Evolutionary conservation across 345 rosid species (phyloP), one percentile per base, ranked within the genome.

Genomic region (Triadica sebifera): DNA sequence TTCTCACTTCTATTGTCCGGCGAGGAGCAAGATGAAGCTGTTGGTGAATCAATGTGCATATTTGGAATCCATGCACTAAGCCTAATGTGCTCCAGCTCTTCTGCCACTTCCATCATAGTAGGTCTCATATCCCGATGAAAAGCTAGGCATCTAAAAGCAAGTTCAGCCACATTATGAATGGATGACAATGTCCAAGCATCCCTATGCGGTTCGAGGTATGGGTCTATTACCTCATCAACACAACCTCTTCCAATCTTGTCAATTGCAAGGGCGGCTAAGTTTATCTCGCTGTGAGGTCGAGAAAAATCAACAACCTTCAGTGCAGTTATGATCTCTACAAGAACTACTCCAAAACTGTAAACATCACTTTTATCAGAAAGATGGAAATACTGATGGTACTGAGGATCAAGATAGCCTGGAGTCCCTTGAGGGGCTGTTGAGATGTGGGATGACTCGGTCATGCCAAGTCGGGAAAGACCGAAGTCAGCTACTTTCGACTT

Each of bases 101-200:
- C 92, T 0, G 96, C 98, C 10, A 95, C 97, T 80, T 95, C 99
- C 57, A 69, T 84, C 99, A 95, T 95, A 0, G 94, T 81, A 12
- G 99, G 99, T 83, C 99, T 85, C 98, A 95, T 87, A 77, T 93
- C 97, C 34, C 87, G 59, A 64, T 95, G 95, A 67, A 89, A 91
- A 3, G 99, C 96, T 17, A 94, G 89, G 82, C 99, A 95, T 62
- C 98, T 82, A 70, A 95, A 95, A 4, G 99, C 89, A 10, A 95
- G 89, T 83, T 95, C 99, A 0, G 97, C 94, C 13, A 93, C 94
- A 1, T 70, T 82, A 70, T 89, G 93, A 6, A 95, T 77, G 0
- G 99, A 95, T 52, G 98, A 84, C 16, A 92, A 84, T 19, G 97
- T 94, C 98, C 98, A 94, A 3, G 98, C 97, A 73, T 95, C 98